Evolutionary conservation across 148 eudicot species (phyloP).

Genomic region (Talinum fruticosum): DNA sequence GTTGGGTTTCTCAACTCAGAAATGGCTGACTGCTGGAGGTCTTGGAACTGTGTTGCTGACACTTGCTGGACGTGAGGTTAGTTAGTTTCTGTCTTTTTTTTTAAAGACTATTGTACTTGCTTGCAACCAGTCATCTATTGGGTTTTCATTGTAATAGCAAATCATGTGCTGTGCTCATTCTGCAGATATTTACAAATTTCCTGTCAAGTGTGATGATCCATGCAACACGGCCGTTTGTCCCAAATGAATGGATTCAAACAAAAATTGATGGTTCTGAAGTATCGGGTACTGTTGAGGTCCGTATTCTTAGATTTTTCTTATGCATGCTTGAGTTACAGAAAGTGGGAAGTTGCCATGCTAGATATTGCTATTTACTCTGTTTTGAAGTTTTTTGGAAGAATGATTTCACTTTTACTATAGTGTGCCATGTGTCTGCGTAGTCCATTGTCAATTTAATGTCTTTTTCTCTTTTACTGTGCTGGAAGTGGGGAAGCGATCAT

Average conservation of each 20-base stretch:
- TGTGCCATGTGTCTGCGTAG: neutral
- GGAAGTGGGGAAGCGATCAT: neutral
- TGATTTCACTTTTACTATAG: neutral
- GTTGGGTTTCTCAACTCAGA: slow-evolving; percentile 92
- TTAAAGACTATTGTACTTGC: neutral
- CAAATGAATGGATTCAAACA: slow-evolving; percentile 87
- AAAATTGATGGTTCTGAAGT: slow-evolving; percentile 92
- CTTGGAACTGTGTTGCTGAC: slow-evolving; percentile 93
- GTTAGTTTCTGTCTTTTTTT: slow-evolving; percentile 14
- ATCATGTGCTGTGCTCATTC: slow-evolving; percentile 10
- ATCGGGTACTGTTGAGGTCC: slow-evolving; percentile 95
- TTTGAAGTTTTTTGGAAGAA: neutral
- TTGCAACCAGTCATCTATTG: neutral
- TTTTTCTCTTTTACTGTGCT: neutral
- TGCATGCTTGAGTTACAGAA: neutral
- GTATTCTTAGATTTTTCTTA: slow-evolving; percentile 24
- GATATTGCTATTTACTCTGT: neutral
- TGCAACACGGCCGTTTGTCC: slow-evolving; percentile 84
- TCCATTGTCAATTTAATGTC: neutral
- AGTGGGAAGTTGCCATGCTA: neutral
- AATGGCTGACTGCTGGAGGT: slow-evolving; percentile 94
- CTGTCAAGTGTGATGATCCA: slow-evolving; percentile 92
- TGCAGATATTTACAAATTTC: slow-evolving; percentile 89
- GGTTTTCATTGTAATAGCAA: neutral
- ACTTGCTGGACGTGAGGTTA: slow-evolving; percentile 99